A percentile compares a stretch with the other conserved stretches of the same genome.
Evolutionary conservation across 306 rosid species (phyloP).

Genomic region (Ammopiptanthus mongolicus): DNA sequence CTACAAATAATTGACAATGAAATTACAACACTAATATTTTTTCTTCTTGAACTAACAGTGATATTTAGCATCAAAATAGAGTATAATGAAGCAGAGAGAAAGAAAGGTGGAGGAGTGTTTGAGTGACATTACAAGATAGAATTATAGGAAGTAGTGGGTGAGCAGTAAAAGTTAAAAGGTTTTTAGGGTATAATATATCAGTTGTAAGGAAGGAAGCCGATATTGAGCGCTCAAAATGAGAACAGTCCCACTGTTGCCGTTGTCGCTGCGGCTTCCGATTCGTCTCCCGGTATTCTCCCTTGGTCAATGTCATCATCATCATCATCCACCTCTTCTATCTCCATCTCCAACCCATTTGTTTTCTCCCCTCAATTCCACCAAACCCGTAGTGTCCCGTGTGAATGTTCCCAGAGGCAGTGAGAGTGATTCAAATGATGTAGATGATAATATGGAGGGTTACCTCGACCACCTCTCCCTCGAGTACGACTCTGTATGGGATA

Average conservation of each 20-base stretch:
- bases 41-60: background rate
- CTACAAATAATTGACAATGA: background rate
- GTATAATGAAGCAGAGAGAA: background rate
- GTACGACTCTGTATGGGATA: slow-evolving; percentile 96
- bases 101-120: too few species aligned
- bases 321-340: too few species aligned
- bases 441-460: slow-evolving; percentile 85
- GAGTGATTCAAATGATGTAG: slow-evolving; percentile 55
- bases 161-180: too few species aligned
- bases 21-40: background rate
- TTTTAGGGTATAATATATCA: background rate
- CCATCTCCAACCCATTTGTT: too few species aligned
- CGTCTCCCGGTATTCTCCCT: background rate
- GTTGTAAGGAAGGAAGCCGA: background rate
- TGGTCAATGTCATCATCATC: background rate
- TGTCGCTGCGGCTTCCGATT: slow-evolving; percentile 1
- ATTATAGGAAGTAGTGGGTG: background rate
- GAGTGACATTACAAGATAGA: too few species aligned
- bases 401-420: slow-evolving; percentile 35
- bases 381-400: slow-evolving; percentile 24
- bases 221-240: slow-evolving; percentile 46
- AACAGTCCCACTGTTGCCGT: slow-evolving; percentile 21
- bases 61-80: background rate
- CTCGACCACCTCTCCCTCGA: slow-evolving; percentile 76
- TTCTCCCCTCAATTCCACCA: slow-evolving; percentile 20